These are phyloP conservation scores for Litsea cubeba DNA, from an alignment of 164 flowering plant species.

Conservation along the genomic window DNA sequence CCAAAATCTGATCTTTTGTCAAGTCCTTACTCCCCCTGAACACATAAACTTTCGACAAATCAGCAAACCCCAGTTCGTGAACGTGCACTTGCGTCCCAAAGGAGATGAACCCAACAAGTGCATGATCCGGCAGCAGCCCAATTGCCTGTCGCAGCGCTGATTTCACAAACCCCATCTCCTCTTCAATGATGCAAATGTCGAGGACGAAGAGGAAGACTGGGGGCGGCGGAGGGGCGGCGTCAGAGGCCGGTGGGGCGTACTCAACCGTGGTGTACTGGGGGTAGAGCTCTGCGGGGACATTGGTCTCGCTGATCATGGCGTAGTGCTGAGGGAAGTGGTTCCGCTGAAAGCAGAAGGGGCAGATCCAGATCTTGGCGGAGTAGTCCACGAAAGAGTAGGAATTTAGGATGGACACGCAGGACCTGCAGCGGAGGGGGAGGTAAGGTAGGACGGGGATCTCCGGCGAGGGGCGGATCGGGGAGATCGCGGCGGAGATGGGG, in stretches of 20 bases:
- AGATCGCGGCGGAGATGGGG: constrained; percentile 79
- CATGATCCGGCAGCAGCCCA: constrained; percentile 79
- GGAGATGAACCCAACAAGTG: constrained; percentile 77
- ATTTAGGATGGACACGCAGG: constrained; percentile 60
- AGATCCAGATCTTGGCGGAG: constrained; percentile 87
- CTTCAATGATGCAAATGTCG: constrained; percentile 81
- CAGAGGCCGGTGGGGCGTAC: constrained; percentile 23
- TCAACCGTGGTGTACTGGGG: constrained; percentile 72
- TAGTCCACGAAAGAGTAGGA: constrained; percentile 69
- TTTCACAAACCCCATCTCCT: constrained; percentile 75
- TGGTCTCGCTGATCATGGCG: constrained; percentile 51
- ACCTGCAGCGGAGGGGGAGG: constrained; percentile 74
- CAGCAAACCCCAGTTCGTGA: constrained; percentile 85
- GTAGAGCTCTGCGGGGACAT: constrained; percentile 84
- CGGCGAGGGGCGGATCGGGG: constrained; percentile 76
- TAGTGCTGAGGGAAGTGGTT: constrained; percentile 85
- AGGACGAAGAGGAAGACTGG: constrained; percentile 77
- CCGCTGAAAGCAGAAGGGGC: constrained; percentile 82
- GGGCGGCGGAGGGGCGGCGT: constrained; percentile 12
- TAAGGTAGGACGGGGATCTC: constrained; percentile 71
- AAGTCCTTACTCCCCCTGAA: constrained; percentile 82
- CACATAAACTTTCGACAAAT: constrained; percentile 79
- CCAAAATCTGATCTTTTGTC: constrained; percentile 81
- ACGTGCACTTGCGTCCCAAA: constrained; percentile 98
- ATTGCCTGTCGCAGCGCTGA: constrained; percentile 69